Conservation (phyloP, 208 protist species). For the Porcisia deanei region DNA sequence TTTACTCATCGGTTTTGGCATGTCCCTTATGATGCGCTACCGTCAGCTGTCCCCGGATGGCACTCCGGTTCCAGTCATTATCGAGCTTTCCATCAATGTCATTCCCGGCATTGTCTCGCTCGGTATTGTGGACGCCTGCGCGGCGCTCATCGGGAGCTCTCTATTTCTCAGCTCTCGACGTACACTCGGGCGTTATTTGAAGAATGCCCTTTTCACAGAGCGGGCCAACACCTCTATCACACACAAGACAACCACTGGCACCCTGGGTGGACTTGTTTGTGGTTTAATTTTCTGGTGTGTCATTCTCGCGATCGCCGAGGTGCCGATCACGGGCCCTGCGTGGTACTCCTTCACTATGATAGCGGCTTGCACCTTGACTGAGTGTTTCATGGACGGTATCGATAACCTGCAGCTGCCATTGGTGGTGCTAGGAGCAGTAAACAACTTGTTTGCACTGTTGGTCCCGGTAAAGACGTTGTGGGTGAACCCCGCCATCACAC, state of each 20-base stretch:
- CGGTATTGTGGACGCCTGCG: constrained; percentile 83
- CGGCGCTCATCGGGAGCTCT: constrained; percentile 82
- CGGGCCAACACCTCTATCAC: constrained; percentile 80
- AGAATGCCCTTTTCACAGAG: constrained; percentile 77
- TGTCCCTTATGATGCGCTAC: constrained; percentile 77
- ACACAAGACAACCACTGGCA: constrained; percentile 91
- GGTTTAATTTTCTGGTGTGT: constrained; percentile 74
- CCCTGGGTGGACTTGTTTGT: constrained; percentile 65
- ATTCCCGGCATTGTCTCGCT: constrained; percentile 85
- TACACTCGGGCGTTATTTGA: constrained; percentile 73
- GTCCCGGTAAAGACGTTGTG: constrained; percentile 46
- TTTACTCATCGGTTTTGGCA: constrained; percentile 75
- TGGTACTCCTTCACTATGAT: constrained; percentile 70
- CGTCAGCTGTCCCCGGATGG: constrained; percentile 36
- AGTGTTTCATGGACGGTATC: constrained; percentile 89
- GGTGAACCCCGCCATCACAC: constrained; percentile 46
- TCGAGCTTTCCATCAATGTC: constrained; percentile 77
- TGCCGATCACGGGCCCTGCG: constrained; percentile 46
- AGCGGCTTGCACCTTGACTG: constrained; percentile 69
- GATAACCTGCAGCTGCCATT: constrained; percentile 91
- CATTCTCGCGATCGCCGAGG: constrained; percentile 55
- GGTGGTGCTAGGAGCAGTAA: constrained; percentile 71
- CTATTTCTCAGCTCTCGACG: constrained; percentile 64
- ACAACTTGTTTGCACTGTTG: constrained; percentile 66
- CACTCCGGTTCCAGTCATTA: constrained; percentile 39